Base-by-base conservation (phyloP, 805 yeast species). In the Tetrapisispora arboricola region DNA sequence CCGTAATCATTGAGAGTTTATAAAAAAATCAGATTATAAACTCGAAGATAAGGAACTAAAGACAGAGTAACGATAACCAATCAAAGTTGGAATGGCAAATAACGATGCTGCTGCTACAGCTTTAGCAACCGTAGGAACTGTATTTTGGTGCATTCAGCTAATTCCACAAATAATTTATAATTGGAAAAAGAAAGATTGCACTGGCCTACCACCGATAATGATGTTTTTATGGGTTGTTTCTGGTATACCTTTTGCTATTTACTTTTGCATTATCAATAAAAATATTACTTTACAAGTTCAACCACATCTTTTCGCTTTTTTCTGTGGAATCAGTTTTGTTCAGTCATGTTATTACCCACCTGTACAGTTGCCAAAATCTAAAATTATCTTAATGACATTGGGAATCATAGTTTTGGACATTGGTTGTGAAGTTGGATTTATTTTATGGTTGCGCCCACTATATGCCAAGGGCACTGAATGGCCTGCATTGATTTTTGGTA, bases 141-240 rank as follows among this genome's bases (percentile, higher is more conserved):
- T 88, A 2, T 71, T 84, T 43, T 90, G 96, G 96, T 88, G 96
- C 60, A 66, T 88, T 48, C 96, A 90, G 63, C 65, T 90, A 48
- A 69, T 87, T 1, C 96, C 96, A 2, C 97, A 84, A 55, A 79
- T 88, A 35, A 67, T 76, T 43, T 69, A 77, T 56, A 88, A 90
- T 57, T 87, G 73, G 64, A 68, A 70, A 43, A 72, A 73, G 8
- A 86, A 90, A 53, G 77, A 86, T 55, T 83, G 94, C 44, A 82
- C 78, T 21, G 96, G 97, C 0, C 63, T 88, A 9, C 95, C 95
- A 1, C 87, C 88, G 5, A n/a, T 73, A 27, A 87, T 90, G 95
- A 72, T 85, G 76, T 73, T 85, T 43, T 60, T 86, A 19, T 88
- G 96, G 95, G 77, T 84, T 3, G 49, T 64, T 4, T 71, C 76